Percentiles rank a stretch among this genome's conserved stretches.
Evolutionary conservation across 164 flowering plant genomes (phyloP).

Genomic region (Liriodendron chinense): DNA sequence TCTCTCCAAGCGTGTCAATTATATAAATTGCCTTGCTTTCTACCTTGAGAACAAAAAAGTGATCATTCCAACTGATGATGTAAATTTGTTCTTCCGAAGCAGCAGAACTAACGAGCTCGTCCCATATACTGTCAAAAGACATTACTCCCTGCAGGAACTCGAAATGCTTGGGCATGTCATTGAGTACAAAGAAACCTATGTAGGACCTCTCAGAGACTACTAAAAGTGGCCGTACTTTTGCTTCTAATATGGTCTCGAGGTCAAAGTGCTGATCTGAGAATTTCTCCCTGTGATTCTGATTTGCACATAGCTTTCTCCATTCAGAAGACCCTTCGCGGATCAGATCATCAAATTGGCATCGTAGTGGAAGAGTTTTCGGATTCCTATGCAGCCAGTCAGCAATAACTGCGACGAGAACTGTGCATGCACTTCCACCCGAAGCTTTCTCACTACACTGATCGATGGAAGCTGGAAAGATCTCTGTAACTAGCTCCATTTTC

Average conservation of each 20-base stretch:
- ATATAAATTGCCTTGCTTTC: too few relatives aligned
- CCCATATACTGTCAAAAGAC: constrained; percentile 60
- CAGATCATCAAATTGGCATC: constrained; percentile 38
- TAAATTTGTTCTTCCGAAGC: neutral
- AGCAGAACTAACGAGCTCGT: constrained; percentile 21
- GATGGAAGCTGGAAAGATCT: constrained; percentile 53
- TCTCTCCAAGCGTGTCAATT: too few relatives aligned
- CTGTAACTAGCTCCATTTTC: constrained; percentile 35
- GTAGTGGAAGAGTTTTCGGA: constrained; percentile 29
- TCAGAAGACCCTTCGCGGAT: constrained; percentile 46
- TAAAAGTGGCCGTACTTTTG: constrained; percentile 32
- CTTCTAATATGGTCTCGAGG: constrained; percentile 48
- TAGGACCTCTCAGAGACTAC: constrained; percentile 38
- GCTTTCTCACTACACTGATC: constrained; percentile 57
- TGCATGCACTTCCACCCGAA: constrained; percentile 58
- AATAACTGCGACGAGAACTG: constrained; percentile 42
- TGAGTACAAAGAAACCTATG: constrained; percentile 50
- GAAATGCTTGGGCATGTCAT: constrained; percentile 28
- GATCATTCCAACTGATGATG: too few relatives aligned
- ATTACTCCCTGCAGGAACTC: constrained; percentile 36
- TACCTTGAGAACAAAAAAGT: too few relatives aligned
- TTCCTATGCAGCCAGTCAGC: constrained; percentile 61
- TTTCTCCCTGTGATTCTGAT: constrained; percentile 13
- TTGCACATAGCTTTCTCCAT: constrained; percentile 52
- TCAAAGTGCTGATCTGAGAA: constrained; percentile 61